A percentile compares a stretch with the other conserved stretches of the same genome.
phyloP scores from a whole-genome alignment of 306 rosid species.

The Herpetospermum pedunculosum region DNA sequence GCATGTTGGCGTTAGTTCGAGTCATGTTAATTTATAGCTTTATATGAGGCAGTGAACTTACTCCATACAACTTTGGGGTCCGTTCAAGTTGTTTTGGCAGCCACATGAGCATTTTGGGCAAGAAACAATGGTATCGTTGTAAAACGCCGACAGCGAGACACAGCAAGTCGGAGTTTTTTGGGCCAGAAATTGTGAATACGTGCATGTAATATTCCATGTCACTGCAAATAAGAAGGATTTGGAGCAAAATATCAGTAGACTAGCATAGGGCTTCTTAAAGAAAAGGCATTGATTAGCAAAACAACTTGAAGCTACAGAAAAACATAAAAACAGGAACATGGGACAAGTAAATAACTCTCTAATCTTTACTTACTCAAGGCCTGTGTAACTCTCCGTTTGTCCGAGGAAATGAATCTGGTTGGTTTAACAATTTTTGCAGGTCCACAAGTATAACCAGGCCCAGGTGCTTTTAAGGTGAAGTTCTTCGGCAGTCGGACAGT shows the following conservation, averaged over 20 bases:
- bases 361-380: conserved; percentile 54
- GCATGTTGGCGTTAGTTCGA: neutral
- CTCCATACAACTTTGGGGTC: conserved; percentile 57
- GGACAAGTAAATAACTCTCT: neutral
- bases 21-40: neutral
- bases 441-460: conserved; percentile 87
- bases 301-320: neutral
- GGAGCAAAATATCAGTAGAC: neutral
- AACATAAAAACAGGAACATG: neutral
- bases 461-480: conserved; percentile 67
- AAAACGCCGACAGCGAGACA: conserved; percentile 80
- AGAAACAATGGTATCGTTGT: conserved; percentile 60
- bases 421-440: conserved; percentile 45
- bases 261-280: neutral
- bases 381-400: conserved; percentile 74
- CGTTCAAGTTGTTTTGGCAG: conserved; percentile 41
- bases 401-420: conserved; percentile 33
- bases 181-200: conserved; percentile 80
- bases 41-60: conserved; percentile 22
- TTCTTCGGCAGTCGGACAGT: conserved; percentile 55
- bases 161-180: conserved; percentile 69
- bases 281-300: neutral
- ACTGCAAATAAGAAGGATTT: conserved; percentile 35
- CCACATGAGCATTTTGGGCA: conserved; percentile 77
- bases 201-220: conserved; percentile 91